Base-by-base conservation (phyloP, 2,329 filamentous ascomycete genomes). In the Nothophaeocryptopus gaeumannii region DNA sequence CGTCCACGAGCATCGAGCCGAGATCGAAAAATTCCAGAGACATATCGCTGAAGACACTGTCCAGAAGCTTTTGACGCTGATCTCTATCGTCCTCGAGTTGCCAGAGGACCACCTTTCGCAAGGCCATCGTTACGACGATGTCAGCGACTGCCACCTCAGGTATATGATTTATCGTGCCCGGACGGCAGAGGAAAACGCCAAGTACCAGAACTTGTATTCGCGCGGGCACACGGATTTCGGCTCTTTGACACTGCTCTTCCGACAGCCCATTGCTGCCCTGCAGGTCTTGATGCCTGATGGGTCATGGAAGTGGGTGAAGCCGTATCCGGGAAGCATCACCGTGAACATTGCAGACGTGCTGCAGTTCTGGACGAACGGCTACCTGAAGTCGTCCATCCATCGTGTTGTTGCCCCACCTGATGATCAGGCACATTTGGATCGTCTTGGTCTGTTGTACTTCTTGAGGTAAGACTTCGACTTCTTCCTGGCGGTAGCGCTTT, bases 11-110 rank as follows among this genome's bases (percentile, higher is more conserved):
- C 68, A 80, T 48, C 72, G 78, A 8, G 60, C 72, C 0, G 78
- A 83, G 52, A 82, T 85, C 45, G 79, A 84, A 57, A 53, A 58
- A 0, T 84, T 85, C 61, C 74, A 70, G 46, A 71, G 68, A 5
- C 64, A 72, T 29, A 69, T 74, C 11, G 80, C 84, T 47, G 68
- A 76, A 1, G 76, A 82, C 36, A 74, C 84, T 2, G 75, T 84
- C 0, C 70, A 78, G 3, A 77, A 77, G 20, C 70, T 86, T 0
- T 74, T 84, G 8, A 74, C 76, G 0, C 75, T 85, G 1, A 81
- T 85, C 45, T 82, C 82, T 5, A 74, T 83, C 32, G 71, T 84
- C 0, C 72, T 85, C 0, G 74, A 85, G 58, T 70, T 86, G 0
- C 78, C 80, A 0, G 81, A 85, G 59, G 74, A 82, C 2, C 73